phyloP scores from a whole-genome alignment of 1,284 basidiomycete genomes.

The Cryptococcus amylolentus region DNA sequence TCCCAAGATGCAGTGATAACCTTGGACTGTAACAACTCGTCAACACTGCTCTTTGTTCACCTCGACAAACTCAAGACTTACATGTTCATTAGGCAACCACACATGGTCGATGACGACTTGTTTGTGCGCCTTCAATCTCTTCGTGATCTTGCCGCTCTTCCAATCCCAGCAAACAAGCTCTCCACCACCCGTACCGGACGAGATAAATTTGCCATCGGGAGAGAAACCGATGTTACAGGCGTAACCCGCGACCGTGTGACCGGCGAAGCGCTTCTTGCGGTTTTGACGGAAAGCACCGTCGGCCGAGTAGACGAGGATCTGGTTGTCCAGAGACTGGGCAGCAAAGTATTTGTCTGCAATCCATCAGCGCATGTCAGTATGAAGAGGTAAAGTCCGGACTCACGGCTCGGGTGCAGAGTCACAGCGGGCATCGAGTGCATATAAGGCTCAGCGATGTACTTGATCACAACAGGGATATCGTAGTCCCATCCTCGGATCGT shows the following conservation, averaged over 20 bases:
- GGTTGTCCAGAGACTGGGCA: constrained; percentile 95
- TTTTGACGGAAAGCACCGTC: constrained; percentile 94
- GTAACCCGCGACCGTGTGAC: constrained; percentile 93
- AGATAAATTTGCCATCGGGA: constrained; percentile 93
- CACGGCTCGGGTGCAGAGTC: constrained; percentile 87
- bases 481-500: constrained; percentile 98
- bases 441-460: constrained; percentile 97
- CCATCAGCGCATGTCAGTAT: background rate
- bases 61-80: constrained; percentile 52
- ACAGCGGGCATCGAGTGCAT: constrained; percentile 99
- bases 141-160: constrained; percentile 94
- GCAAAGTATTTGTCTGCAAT: constrained; percentile 86
- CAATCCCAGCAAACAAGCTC: constrained; percentile 99
- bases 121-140: constrained; percentile 78
- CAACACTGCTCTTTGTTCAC: background rate
- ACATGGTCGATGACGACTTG: constrained; percentile 96
- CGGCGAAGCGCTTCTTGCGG: constrained; percentile 95
- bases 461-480: constrained; percentile 98
- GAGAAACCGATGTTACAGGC: constrained; percentile 96
- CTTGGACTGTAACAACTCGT: constrained; percentile 63
- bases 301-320: constrained; percentile 93
- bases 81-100: constrained; percentile 96
- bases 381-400: constrained; percentile 44
- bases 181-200: constrained; percentile 89
- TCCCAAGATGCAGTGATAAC: constrained; percentile 96